These are phyloP conservation scores for Alliaria petiolata DNA, from an alignment of 345 rosid species.

Conservation along the genomic window DNA sequence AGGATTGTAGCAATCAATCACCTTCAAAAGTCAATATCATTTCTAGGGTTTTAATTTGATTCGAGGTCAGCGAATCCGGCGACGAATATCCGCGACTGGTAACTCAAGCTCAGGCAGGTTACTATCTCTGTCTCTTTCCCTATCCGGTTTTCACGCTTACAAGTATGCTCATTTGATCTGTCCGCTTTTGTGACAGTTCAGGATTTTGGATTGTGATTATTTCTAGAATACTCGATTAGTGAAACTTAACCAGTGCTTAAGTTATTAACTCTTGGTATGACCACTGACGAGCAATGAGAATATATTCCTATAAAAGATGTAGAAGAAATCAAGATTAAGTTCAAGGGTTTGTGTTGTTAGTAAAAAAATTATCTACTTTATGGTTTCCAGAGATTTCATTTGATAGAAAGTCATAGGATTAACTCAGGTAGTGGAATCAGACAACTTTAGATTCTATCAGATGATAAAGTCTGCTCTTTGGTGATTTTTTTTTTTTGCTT, in stretches of 20 bases:
- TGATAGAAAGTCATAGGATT: background rate
- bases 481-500: background rate
- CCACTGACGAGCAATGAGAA: background rate
- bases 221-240: background rate
- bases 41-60: slow-evolving; percentile 34
- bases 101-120: slow-evolving; percentile 18
- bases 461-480: background rate
- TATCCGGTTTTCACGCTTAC: background rate
- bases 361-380: background rate
- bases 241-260: background rate
- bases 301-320: background rate
- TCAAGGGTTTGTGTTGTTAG: slow-evolving; percentile 1
- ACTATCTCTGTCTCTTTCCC: background rate
- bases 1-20: slow-evolving; percentile 19
- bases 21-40: slow-evolving; percentile 29
- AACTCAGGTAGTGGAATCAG: slow-evolving; percentile 5
- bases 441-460: background rate
- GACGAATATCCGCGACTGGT: slow-evolving; percentile 14
- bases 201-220: background rate
- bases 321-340: slow-evolving; percentile 2
- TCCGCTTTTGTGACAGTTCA: background rate
- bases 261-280: background rate
- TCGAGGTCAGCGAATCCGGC: slow-evolving; percentile 28
- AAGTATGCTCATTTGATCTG: background rate
- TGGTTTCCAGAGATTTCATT: background rate